Conservation (phyloP, 2,329 filamentous ascomycete genomes). For the Aspergillus tubingensis region DNA sequence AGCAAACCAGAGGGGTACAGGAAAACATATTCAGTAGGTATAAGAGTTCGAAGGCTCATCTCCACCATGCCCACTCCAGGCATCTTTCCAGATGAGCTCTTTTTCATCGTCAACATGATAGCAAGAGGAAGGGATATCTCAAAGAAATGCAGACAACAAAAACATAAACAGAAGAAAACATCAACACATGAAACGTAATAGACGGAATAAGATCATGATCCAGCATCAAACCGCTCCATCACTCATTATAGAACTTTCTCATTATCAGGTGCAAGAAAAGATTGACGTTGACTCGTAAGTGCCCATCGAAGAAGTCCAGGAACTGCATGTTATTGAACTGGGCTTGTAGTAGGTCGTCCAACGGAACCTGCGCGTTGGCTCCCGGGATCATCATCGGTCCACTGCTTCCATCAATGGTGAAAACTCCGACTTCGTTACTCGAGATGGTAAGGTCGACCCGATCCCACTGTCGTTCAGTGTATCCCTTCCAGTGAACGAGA, state of each 20-base stretch:
- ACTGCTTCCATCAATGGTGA: conserved; percentile 85
- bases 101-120: conserved; percentile 18
- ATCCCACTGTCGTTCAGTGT: conserved; percentile 80
- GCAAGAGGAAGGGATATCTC: conserved; percentile 17
- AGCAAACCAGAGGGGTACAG: conserved; percentile 3
- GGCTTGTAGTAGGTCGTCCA: conserved; percentile 92
- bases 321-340: conserved; percentile 98
- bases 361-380: conserved; percentile 80
- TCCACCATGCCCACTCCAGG: not conserved
- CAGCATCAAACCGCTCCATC: conserved; percentile 14
- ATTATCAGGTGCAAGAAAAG: conserved; percentile 94
- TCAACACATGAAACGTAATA: conserved; percentile 15
- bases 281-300: conserved; percentile 91
- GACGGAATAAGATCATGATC: conserved; percentile 18
- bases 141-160: conserved; percentile 7
- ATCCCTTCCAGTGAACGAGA: conserved; percentile 85
- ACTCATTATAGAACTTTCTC: conserved; percentile 88
- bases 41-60: not conserved
- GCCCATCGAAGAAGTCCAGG: conserved; percentile 88
- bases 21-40: not conserved
- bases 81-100: not conserved
- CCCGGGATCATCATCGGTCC: conserved; percentile 96
- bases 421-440: conserved; percentile 90
- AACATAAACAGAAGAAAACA: conserved; percentile 8
- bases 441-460: conserved; percentile 92